Evolutionary conservation across 345 rosid species (phyloP).

Genomic region (Cardamine resedifolia): DNA sequence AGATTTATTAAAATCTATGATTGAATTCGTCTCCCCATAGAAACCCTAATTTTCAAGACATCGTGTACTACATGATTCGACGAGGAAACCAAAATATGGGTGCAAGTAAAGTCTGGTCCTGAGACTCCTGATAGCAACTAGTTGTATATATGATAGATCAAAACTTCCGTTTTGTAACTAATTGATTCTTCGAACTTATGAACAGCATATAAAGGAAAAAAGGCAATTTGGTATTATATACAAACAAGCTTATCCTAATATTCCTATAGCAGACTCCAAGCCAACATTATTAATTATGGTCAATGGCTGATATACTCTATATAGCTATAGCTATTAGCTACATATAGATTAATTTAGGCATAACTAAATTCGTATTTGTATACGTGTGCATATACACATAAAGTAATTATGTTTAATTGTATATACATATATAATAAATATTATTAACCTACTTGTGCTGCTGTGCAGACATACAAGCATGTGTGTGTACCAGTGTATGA

Average conservation of each 20-base stretch:
- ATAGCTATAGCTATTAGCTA: too few species aligned
- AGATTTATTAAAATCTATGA: not conserved
- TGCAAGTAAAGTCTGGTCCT: not conserved
- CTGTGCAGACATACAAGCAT: not conserved
- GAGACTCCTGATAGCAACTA: not conserved
- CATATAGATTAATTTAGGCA: not conserved
- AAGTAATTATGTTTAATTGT: not conserved
- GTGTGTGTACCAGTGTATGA: slow-evolving; percentile 1
- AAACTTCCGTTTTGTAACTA: not conserved
- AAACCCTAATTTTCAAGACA: not conserved
- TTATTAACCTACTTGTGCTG: not conserved
- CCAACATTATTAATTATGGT: not conserved
- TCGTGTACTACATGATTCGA: not conserved
- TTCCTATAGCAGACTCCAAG: not conserved
- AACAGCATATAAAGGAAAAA: not conserved
- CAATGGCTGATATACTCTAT: not conserved
- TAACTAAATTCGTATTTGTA: not conserved
- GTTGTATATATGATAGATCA: not conserved
- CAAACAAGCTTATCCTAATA: slow-evolving; percentile 1
- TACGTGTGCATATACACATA: not conserved
- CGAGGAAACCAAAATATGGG: not conserved
- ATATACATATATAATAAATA: not conserved
- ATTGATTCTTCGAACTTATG: not conserved
- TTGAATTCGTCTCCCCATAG: not conserved
- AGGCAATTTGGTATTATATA: not conserved